Base-by-base conservation (phyloP, 1,139 yeast genomes). In the Suhomyces wounanorum region DNA sequence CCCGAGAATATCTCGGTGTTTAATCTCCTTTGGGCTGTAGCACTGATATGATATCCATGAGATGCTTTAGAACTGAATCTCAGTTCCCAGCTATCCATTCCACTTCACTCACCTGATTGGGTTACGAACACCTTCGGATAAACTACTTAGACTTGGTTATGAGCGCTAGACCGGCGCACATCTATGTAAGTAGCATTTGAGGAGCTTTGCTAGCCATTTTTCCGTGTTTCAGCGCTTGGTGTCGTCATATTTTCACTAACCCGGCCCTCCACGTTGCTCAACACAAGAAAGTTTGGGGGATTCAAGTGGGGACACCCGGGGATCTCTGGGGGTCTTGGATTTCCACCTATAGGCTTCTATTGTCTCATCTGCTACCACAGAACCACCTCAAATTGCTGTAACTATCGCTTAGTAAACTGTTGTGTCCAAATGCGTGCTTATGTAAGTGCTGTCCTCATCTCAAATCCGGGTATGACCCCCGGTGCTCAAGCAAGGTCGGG, bases 51-150 rank as follows among this genome's bases (percentile, higher is more conserved):
- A 6, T 21, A 6, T 6, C n/a, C n/a, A n/a, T 21, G 23, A 6
- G 3, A 4, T 21, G 23, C 23, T 21, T 21, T 21, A 21, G 23
- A 21, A 21, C 3, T 21, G 23, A 4, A 21, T 21, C 23, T 4
- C 23, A 21, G 14, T 30, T 16, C 13, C 8, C 3, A 10, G 26
- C 9, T 8, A 11, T 21, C 17, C 16, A 14, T 13, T 13, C 21
- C 18, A 26, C 5, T 11, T 17, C 13, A 14, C 30, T 14, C 33
- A 25, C 13, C 33, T 26, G 42, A 23, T 40, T 26, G 7, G 42
- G 41, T 43, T 43, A 43, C 31, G 41, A 43, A 42, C 39, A 33
- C 30, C 26, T 14, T 25, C 39, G 44, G 39, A 31, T 17, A 42
- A 31, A 31, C 44, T 26, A 18, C n/a, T 40, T 26, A 13, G 26